Evolutionary conservation across 2,329 filamentous ascomycete genomes (phyloP), one percentile per base, ranked within the genome.

Genomic region (Helicocarpus griseus): DNA sequence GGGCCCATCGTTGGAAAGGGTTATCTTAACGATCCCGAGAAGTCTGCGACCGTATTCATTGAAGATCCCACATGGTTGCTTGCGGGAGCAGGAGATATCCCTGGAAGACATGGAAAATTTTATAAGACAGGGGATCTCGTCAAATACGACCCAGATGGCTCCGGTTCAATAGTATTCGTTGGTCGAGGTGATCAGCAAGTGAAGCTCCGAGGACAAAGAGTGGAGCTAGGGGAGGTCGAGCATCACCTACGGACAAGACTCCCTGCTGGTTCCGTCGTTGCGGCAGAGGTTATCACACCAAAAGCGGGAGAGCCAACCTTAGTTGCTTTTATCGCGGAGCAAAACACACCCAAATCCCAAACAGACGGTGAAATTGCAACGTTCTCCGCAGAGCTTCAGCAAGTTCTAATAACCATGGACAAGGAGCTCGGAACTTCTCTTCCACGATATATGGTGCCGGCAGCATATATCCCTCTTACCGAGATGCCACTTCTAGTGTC

Each of bases 1-100:
- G 79, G 80, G 0, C 77, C 77, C 0, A 78, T 69, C 28, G 65
- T 74, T 7, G 70, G 68, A 1, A 62, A 65, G 38, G 65, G 65
- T 0, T 68, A 68, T 53, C 48, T 61, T 8, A 59, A 59, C 9
- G 56, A 63, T 22, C 24, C 49, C 0, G 71, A 69, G 22, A 79
- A 77, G 63, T 82, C 80, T 0, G 70, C 69, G 1, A 67, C 68
- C 9, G 73, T 71, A 1, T 83, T 83, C 55, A 73, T 83, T 36
- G 61, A 70, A 4, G 67, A 77, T 48, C 77, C 77, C 1, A 26
- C 38, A 7, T 59, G 57, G 57, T 41, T 56, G 19, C 43, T 49
- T 39, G 47, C 50, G 7, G 53, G 54, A n/a, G 33, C n/a, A 14
- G 24, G 19, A 28, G 39, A 35, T 4, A 26, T 21, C 11, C 21